Percentiles rank a stretch among this genome's conserved stretches.
Evolutionary conservation across 768 basidiomycete genomes (phyloP).

Genomic region (Leccinum disarticulatum): DNA sequence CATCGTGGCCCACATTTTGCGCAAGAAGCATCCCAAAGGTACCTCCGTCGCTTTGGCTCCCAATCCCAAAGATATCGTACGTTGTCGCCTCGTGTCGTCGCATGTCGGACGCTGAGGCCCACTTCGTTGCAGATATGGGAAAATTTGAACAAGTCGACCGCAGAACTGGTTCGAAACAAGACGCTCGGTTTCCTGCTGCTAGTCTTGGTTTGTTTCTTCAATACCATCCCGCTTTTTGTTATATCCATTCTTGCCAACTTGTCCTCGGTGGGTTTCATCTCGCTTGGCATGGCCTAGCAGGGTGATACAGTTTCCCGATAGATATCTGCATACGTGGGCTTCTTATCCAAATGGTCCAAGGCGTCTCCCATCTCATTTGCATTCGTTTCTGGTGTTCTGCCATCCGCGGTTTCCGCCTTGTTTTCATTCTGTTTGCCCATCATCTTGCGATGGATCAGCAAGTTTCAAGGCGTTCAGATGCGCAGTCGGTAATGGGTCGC

Average conservation of each 20-base stretch:
- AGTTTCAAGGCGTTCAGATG: constrained; percentile 58
- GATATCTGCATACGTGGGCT: constrained; percentile 61
- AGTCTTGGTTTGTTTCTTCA: constrained; percentile 82
- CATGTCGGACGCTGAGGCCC: not conserved
- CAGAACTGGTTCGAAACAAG: constrained; percentile 64
- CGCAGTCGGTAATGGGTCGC: constrained; percentile 28
- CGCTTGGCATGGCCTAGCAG: not conserved
- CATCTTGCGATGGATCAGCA: constrained; percentile 80
- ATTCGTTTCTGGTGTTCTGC: constrained; percentile 88
- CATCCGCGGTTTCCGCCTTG: constrained; percentile 81
- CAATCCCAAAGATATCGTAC: constrained; percentile 84
- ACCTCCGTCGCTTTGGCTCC: constrained; percentile 74
- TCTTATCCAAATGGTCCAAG: constrained; percentile 70
- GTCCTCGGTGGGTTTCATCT: constrained; percentile 55
- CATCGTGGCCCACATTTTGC: constrained; percentile 71
- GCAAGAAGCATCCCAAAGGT: constrained; percentile 69
- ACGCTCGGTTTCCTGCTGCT: constrained; percentile 79
- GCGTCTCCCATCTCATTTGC: constrained; percentile 70
- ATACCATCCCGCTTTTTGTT: constrained; percentile 87
- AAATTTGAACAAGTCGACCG: constrained; percentile 77
- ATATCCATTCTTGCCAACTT: constrained; percentile 94
- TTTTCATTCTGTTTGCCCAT: constrained; percentile 92
- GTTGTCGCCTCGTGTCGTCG: not conserved
- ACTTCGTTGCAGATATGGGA: constrained; percentile 72
- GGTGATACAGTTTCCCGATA: constrained; percentile 11